Evolutionary conservation across 2,329 filamentous ascomycete species (phyloP).

Genomic region (Arthroderma sp.): DNA sequence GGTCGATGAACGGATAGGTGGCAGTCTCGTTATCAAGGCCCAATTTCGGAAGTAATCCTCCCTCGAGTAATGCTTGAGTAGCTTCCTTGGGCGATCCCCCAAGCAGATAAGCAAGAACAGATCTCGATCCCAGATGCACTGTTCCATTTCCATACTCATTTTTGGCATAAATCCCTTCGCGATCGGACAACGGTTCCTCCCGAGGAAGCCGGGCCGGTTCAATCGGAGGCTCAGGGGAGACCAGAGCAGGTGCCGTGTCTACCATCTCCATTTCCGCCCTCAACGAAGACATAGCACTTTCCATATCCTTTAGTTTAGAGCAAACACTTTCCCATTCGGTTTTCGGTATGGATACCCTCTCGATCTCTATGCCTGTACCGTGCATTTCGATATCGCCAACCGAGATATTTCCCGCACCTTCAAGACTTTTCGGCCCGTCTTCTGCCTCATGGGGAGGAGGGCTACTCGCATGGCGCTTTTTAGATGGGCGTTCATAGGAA

Average conservation of each 20-base stretch:
- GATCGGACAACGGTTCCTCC: conserved; percentile 8
- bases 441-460: conserved; percentile 19
- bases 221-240: conserved; percentile 7
- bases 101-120: conserved; percentile 49
- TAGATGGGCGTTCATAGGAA: conserved; percentile 38
- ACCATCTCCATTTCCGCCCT: conserved; percentile 29
- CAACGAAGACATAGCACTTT: conserved; percentile 30
- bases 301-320: conserved; percentile 33
- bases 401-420: conserved; percentile 8
- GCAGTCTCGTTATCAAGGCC: conserved; percentile 53
- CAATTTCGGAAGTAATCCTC: conserved; percentile 50
- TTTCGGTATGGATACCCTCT: conserved; percentile 29
- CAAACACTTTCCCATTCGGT: conserved; percentile 36
- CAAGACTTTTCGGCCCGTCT: not conserved
- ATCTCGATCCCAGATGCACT: conserved; percentile 50
- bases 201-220: conserved; percentile 3
- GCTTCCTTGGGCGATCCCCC: conserved; percentile 38
- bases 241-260: conserved; percentile 20
- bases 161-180: conserved; percentile 48
- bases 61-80: conserved; percentile 45
- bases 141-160: conserved; percentile 50
- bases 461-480: conserved; percentile 29
- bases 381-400: not conserved
- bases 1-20: conserved; percentile 53
- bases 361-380: conserved; percentile 8